These are phyloP conservation scores for Coemansia sp. DNA, from an alignment of 192 early-diverging fungal genomes.

Conservation along the genomic window DNA sequence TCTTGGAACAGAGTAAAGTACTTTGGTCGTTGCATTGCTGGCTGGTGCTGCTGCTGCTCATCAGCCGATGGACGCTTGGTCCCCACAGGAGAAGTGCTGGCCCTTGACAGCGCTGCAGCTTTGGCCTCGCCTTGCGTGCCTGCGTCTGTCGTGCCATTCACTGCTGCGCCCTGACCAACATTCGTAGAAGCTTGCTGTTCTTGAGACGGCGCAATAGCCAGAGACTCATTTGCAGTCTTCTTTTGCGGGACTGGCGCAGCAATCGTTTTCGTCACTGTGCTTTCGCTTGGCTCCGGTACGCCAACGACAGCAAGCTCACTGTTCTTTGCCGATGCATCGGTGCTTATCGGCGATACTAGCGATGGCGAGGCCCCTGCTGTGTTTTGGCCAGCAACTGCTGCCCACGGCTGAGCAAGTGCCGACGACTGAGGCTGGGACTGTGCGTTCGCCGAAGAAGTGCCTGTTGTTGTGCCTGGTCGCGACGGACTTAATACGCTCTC, in stretches of 20 bases:
- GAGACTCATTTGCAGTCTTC: background rate
- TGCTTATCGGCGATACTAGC: background rate
- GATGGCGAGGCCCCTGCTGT: background rate
- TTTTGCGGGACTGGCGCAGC: background rate
- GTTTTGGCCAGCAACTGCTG: slow-evolving; percentile 46
- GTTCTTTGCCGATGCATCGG: background rate
- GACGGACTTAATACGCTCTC: slow-evolving; percentile 53
- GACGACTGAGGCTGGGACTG: slow-evolving; percentile 21
- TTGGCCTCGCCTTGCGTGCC: background rate
- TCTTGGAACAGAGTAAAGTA: slow-evolving; percentile 51
- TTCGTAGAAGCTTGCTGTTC: background rate
- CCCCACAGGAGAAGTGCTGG: slow-evolving; percentile 47
- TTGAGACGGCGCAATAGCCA: background rate
- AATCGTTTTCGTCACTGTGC: background rate
- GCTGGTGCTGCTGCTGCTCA: slow-evolving; percentile 22
- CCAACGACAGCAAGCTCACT: background rate
- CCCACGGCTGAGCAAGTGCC: slow-evolving; percentile 50
- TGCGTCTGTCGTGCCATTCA: background rate
- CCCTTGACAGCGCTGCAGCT: slow-evolving; percentile 9
- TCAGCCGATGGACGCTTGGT: slow-evolving; percentile 34
- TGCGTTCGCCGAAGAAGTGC: slow-evolving; percentile 9
- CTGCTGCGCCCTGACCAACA: background rate
- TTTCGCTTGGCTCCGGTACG: background rate
- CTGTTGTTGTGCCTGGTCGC: slow-evolving; percentile 39
- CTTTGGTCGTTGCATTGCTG: slow-evolving; percentile 50